Conservation (phyloP, 371 early-diverging fungal genomes). For the Lichtheimia hyalospora region DNA sequence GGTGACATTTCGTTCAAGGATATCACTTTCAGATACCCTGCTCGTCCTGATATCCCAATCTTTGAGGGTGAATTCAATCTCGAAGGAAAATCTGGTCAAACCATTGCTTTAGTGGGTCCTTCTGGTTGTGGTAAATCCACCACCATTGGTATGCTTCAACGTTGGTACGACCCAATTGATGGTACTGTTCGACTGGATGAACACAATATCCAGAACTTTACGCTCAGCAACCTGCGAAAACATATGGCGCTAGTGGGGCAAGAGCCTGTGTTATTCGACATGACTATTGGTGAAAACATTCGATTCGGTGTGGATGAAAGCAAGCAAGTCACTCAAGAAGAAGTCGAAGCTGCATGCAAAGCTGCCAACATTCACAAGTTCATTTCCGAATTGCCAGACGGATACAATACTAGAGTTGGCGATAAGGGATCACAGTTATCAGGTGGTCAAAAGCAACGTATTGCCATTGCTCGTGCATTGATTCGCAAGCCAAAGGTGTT, state of each 20-base stretch:
- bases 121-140: conserved; percentile 75
- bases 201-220: conserved; percentile 60
- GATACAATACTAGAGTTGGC: conserved; percentile 80
- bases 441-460: conserved; percentile 34
- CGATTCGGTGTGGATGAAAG: conserved; percentile 57
- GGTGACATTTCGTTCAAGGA: conserved; percentile 61
- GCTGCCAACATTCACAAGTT: conserved; percentile 80
- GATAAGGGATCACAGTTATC: conserved; percentile 65
- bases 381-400: conserved; percentile 62
- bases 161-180: conserved; percentile 77
- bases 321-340: conserved; percentile 47
- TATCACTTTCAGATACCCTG: conserved; percentile 82
- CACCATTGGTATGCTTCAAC: conserved; percentile 76
- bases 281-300: conserved; percentile 81
- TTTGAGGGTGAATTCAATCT: conserved; percentile 75
- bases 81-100: conserved; percentile 70
- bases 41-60: conserved; percentile 69
- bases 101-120: conserved; percentile 64
- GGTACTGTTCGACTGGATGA: conserved; percentile 70
- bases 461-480: conserved; percentile 55
- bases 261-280: conserved; percentile 82
- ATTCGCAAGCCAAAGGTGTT: conserved; percentile 85
- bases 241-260: conserved; percentile 86
- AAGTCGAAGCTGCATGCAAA: conserved; percentile 59
- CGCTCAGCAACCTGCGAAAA: conserved; percentile 62